These are phyloP conservation scores for Ophiocordyceps camponoti-leonardi DNA, from an alignment of 2,329 filamentous ascomycete genomes.

Conservation along the genomic window DNA sequence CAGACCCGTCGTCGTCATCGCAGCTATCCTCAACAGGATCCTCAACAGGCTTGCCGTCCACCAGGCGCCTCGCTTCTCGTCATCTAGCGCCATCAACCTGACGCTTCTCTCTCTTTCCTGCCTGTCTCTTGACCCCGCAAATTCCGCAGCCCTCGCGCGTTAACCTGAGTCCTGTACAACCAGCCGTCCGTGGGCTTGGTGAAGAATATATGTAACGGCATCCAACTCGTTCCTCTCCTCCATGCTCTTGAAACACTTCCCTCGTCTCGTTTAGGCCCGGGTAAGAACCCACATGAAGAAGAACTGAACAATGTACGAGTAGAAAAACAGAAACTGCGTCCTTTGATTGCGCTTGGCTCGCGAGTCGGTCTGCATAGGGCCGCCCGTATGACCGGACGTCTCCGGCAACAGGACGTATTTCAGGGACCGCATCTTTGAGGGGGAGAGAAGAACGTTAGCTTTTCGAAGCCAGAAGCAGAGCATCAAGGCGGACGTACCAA, in stretches of 20 bases:
- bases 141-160: background rate
- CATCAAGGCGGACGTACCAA: constrained; percentile 39
- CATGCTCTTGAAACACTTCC: background rate
- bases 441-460: background rate
- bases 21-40: background rate
- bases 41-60: background rate
- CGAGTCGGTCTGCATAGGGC: constrained; percentile 53
- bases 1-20: background rate
- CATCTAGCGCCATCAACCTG: background rate
- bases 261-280: constrained; percentile 16
- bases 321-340: constrained; percentile 84
- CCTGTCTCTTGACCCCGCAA: background rate
- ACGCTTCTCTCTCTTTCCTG: background rate
- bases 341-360: constrained; percentile 73
- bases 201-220: background rate
- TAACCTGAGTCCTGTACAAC: background rate
- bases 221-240: background rate
- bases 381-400: constrained; percentile 46
- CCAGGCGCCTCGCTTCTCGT: background rate
- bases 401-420: constrained; percentile 93
- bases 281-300: constrained; percentile 76
- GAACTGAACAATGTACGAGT: constrained; percentile 87
- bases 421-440: constrained; percentile 77
- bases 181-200: background rate
- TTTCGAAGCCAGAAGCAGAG: constrained; percentile 7